phyloP scores from a whole-genome alignment of 2,329 filamentous ascomycete genomes.

The Clonostachys sp. region DNA sequence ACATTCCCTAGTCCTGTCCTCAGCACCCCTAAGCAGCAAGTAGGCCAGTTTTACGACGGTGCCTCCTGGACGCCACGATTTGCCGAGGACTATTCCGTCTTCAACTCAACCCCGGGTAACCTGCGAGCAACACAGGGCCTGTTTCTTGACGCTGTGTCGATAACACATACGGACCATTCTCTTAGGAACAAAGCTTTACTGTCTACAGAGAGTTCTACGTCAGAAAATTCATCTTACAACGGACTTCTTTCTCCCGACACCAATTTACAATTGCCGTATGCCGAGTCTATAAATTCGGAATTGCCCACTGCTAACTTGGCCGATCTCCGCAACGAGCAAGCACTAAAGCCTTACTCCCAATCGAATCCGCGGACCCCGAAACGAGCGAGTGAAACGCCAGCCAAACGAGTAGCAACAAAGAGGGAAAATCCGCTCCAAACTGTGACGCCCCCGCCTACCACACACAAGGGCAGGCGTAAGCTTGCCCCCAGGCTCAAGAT shows the following conservation, averaged over 20 bases:
- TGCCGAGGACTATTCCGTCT: constrained; percentile 62
- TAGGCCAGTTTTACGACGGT: constrained; percentile 38
- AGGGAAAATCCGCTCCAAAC: constrained; percentile 35
- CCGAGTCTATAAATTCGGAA: constrained; percentile 53
- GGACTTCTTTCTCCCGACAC: constrained; percentile 53
- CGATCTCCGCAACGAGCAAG: constrained; percentile 19
- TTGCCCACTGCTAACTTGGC: constrained; percentile 51
- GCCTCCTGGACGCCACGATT: constrained; percentile 50
- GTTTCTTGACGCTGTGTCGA: constrained; percentile 38
- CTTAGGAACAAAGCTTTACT: constrained; percentile 41
- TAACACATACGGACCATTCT: constrained; percentile 25
- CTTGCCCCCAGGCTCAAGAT: constrained; percentile 50
- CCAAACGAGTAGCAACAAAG: background rate
- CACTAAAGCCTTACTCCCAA: constrained; percentile 16
- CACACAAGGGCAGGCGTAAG: constrained; percentile 49
- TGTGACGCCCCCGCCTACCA: constrained; percentile 55
- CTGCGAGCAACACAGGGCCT: constrained; percentile 38
- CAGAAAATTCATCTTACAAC: constrained; percentile 55
- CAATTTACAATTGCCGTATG: constrained; percentile 50
- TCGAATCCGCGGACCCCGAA: constrained; percentile 15
- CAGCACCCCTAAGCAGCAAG: constrained; percentile 48
- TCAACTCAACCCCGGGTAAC: constrained; percentile 59
- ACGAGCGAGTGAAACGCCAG: constrained; percentile 5
- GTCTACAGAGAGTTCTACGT: constrained; percentile 43
- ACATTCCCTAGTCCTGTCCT: constrained; percentile 50